Base-by-base conservation (phyloP, 495 filamentous ascomycete species). In the Daldinia vernicosa region DNA sequence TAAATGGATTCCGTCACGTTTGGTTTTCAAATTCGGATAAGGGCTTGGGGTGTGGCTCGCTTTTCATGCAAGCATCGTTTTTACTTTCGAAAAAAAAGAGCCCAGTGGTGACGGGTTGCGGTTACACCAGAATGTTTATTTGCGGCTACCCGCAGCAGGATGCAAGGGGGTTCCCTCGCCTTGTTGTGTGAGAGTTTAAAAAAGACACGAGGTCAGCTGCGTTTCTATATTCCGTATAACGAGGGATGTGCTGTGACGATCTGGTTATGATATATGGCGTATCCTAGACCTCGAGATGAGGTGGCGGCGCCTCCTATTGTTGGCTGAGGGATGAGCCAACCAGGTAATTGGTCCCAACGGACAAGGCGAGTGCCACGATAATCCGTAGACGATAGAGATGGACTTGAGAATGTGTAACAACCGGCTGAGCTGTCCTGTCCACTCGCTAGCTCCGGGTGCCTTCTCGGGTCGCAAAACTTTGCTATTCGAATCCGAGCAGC, bases 71-170 rank as follows among this genome's bases (percentile, higher is more conserved):
- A 66, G 30, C 66, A 73, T 73, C 51, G 39, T 66, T 51, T 27
- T 65, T 28, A 32, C 17, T 59, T 50, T 60, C 27, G 43, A 22
- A 56, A 11, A 45, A 39, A 14, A 24, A 45, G 24, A 15, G 32
- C 7, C 35, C 40, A 47, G 57, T 35, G 51, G 39, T 73, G 57
- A 60, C 61, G 33, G 35, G 51, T 37, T 57, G 32, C 40, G 17
- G 70, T 73, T 60, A 63, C 70, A 69, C 70, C 58, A 63, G 50
- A 35, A 63, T 40, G 24, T 60, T 50, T 73, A 65, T 73, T 45
- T 69, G 33, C 70, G 66, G 70, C 66, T 69, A 69, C 66, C 66
- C 50, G 66, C 66, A 73, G 70, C 37, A 47, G 27, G 51, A 66
- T 28, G 70, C 70, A 66, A 73, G 70, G 70, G 65, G 28, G 30